A percentile compares a stretch with the other conserved stretches of the same genome.
phyloP scores from a whole-genome alignment of 257 asterid genomes.

The Cinchona pubescens region DNA sequence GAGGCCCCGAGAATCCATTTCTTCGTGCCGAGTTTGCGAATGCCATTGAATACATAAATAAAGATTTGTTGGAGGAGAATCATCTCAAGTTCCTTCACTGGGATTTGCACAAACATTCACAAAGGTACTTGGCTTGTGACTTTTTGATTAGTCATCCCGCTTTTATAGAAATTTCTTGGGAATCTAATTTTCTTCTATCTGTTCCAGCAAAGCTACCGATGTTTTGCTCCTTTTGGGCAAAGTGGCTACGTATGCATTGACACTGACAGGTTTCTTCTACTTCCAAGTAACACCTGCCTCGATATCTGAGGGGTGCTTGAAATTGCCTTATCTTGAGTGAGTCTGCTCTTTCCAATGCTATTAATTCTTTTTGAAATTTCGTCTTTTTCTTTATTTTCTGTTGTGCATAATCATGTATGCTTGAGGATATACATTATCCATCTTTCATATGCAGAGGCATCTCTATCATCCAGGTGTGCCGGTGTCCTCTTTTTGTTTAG shows the following conservation, averaged over 20 bases:
- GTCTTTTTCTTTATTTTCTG: neutral
- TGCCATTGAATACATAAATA: constrained; percentile 84
- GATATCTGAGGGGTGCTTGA: constrained; percentile 49
- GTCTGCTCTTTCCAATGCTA: constrained; percentile 29
- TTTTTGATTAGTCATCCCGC: constrained; percentile 7
- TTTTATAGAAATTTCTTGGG: constrained; percentile 7
- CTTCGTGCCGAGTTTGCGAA: constrained; percentile 86
- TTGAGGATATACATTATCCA: neutral
- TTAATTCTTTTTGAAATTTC: neutral
- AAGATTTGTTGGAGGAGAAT: constrained; percentile 71
- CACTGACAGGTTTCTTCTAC: constrained; percentile 85
- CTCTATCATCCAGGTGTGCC: neutral
- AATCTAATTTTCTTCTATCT: constrained; percentile 27
- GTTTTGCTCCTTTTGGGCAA: constrained; percentile 79
- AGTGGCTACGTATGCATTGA: constrained; percentile 89
- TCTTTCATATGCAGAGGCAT: neutral
- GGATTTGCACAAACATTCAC: constrained; percentile 95
- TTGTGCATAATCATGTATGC: neutral
- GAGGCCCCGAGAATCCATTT: constrained; percentile 91
- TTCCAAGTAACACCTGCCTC: constrained; percentile 56
- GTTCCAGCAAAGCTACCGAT: constrained; percentile 76
- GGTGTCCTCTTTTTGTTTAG: neutral
- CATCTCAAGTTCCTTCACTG: constrained; percentile 91
- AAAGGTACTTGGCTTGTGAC: constrained; percentile 51
- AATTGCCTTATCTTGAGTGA: constrained; percentile 60